A percentile compares a stretch with the other conserved stretches of the same genome.
These are phyloP conservation scores for Digitaria exilis DNA, from an alignment of 202 grass and related monocot species.

Conservation along the genomic window DNA sequence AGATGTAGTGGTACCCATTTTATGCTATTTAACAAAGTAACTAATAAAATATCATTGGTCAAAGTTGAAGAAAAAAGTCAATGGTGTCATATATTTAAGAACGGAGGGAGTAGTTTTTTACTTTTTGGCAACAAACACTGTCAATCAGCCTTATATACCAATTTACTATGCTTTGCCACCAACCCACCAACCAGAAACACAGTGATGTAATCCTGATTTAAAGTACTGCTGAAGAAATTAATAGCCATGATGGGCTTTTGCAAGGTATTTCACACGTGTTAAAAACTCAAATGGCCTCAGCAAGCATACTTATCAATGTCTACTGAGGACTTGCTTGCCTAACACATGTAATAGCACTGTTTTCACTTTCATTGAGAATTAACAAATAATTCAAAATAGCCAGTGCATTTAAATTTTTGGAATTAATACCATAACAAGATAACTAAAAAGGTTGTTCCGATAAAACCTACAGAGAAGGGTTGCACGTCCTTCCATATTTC, in stretches of 20 bases:
- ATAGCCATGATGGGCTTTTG: neutral
- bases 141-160: neutral
- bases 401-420: slow-evolving; percentile 16
- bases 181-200: neutral
- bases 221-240: neutral
- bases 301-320: slow-evolving; percentile 14
- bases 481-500: slow-evolving; percentile 71
- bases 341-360: slow-evolving; percentile 3
- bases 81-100: no score
- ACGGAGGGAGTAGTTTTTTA: no score
- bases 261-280: neutral
- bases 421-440: slow-evolving; percentile 4
- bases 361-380: neutral
- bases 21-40: no score
- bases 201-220: slow-evolving; percentile 3
- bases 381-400: slow-evolving; percentile 31
- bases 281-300: slow-evolving; percentile 26
- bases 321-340: neutral
- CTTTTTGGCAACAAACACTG: slow-evolving; percentile 1
- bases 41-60: no score
- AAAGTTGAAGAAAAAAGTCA: no score
- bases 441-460: slow-evolving; percentile 27
- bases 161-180: neutral
- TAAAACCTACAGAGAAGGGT: slow-evolving; percentile 54
- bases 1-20: no score